Evolutionary conservation across 1,139 yeast genomes (phyloP), one percentile per base, ranked within the genome.

Genomic region (Debaryomyces sp.): DNA sequence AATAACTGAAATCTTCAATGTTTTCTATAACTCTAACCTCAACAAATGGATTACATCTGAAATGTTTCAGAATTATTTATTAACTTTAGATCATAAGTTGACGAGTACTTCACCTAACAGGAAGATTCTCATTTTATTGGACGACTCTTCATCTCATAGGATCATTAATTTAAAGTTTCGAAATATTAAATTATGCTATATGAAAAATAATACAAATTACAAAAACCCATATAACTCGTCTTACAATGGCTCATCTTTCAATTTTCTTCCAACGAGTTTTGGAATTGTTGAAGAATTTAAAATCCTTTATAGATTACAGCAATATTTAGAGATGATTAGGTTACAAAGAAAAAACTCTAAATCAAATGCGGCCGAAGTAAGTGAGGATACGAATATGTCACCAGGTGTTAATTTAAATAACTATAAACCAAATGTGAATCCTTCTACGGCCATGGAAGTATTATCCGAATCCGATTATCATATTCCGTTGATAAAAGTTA

Each of bases 11-110:
- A 71, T 71, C 30, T 81, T 81, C 59, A 78, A 80, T 24, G 68
- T 84, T 8, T 70, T 77, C 21, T 84, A 83, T 63, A 83, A 82
- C 54, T 80, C 85, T 46, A 84, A 84, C 55, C 73, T 78, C 45
- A 82, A 81, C 62, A 81, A 83, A 50, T 83, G 88, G 87, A 69
- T 84, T 34, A 84, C 89, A 1, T 79, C 86, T n/a, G 79, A 82
- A 34, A 68, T 82, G 66, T 83, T 84, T 56, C 85, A 84, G 54
- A 82, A 83, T 56, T 84, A 86, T 75, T 62, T 84, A 23, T 69
- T 81, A 2, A 73, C 83, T 6, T 66, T 85, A 59, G 89, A 84
- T 54, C 86, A 83, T 57, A 76, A 85, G 54, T 57, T 76, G 8
- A 59, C 68, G 9, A 65, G 75, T 46, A 68, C 70, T 34, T 55